These are phyloP conservation scores for Geranomyces variabilis DNA, from an alignment of 192 early-diverging fungal genomes.

Conservation along the genomic window DNA sequence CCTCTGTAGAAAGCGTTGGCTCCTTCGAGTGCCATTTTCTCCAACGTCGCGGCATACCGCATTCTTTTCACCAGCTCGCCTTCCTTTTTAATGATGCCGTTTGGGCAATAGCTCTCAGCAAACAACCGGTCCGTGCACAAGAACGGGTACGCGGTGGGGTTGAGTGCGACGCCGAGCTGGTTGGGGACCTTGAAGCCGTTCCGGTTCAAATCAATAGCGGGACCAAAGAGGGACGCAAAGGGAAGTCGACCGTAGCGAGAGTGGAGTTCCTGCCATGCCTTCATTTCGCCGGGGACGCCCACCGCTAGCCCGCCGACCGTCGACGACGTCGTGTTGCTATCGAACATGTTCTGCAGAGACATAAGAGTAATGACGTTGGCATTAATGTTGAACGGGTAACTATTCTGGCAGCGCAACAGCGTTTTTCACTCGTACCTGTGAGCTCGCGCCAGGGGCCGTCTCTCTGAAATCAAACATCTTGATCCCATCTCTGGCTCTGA, in stretches of 20 bases:
- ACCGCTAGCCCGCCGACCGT: constrained; percentile 73
- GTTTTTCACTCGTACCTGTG: too few species aligned
- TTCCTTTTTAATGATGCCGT: constrained; percentile 65
- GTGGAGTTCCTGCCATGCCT: constrained; percentile 81
- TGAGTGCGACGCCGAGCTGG: constrained; percentile 48
- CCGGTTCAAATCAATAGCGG: constrained; percentile 71
- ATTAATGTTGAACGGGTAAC: too few species aligned
- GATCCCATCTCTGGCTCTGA: constrained; percentile 50
- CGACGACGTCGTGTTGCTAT: constrained; percentile 67
- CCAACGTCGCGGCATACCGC: constrained; percentile 40
- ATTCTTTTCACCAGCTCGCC: constrained; percentile 59
- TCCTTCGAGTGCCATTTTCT: constrained; percentile 44
- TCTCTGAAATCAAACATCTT: constrained; percentile 86
- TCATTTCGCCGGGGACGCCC: constrained; percentile 89
- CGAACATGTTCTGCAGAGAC: constrained; percentile 74
- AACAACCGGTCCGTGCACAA: constrained; percentile 42
- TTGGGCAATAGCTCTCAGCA: constrained; percentile 65
- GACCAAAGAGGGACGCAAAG: constrained; percentile 78
- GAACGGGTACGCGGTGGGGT: constrained; percentile 9
- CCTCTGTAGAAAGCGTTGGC: constrained; percentile 48
- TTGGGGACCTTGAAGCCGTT: constrained; percentile 70
- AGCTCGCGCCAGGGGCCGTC: constrained; percentile 67
- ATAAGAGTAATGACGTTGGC: too few species aligned
- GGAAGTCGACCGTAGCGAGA: constrained; percentile 75
- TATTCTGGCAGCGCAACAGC: too few species aligned